These are phyloP conservation scores for Pezicula rhizophila DNA, from an alignment of 2,329 filamentous ascomycete species.

Conservation along the genomic window DNA sequence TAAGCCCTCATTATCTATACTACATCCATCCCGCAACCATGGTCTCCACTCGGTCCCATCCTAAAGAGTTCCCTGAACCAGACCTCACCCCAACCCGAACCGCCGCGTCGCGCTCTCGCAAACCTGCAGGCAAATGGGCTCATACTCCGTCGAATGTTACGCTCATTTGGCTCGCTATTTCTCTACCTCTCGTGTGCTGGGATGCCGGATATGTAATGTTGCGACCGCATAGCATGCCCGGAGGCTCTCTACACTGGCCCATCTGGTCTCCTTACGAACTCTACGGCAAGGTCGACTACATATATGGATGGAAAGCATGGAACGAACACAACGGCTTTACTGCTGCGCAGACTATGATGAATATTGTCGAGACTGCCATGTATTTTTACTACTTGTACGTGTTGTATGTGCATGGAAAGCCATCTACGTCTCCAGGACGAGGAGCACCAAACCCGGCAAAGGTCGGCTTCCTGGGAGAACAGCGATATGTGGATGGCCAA, in stretches of 20 bases:
- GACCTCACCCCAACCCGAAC: conserved; percentile 18
- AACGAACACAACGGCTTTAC: conserved; percentile 58
- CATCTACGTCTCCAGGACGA: conserved; percentile 21
- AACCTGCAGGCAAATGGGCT: conserved; percentile 41
- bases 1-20: neutral
- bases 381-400: conserved; percentile 56
- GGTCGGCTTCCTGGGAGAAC: conserved; percentile 38
- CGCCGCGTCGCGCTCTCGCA: conserved; percentile 15
- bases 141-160: conserved; percentile 55
- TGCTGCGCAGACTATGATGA: conserved; percentile 53
- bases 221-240: conserved; percentile 62
- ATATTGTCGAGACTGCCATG: conserved; percentile 51
- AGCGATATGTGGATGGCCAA: conserved; percentile 44
- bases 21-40: conserved; percentile 27
- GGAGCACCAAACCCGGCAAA: conserved; percentile 25
- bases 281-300: conserved; percentile 58
- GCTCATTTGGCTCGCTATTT: conserved; percentile 54
- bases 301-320: conserved; percentile 61
- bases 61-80: conserved; percentile 39
- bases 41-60: conserved; percentile 52
- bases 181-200: conserved; percentile 63
- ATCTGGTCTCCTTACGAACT: conserved; percentile 61
- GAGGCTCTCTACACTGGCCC: conserved; percentile 53
- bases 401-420: conserved; percentile 37
- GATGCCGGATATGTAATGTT: conserved; percentile 59